Percentiles rank a stretch among this genome's conserved stretches.
Evolutionary conservation across 2,329 filamentous ascomycete species (phyloP).

Genomic region (Aspergillus brunneoviolaceus): DNA sequence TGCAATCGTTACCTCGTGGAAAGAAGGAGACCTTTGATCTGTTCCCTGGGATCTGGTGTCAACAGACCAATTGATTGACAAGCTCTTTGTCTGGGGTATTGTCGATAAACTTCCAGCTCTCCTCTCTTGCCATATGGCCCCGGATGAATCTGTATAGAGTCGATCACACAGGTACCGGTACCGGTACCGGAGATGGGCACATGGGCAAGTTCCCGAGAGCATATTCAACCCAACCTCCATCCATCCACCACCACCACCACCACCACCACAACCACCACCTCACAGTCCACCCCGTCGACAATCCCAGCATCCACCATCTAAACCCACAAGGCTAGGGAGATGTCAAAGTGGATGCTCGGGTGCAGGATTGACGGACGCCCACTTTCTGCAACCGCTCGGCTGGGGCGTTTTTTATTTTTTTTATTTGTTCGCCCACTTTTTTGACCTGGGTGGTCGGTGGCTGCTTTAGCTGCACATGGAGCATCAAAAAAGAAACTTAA

Average conservation of each 20-base stretch:
- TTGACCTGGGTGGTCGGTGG: neutral
- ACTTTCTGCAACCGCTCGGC: conserved; percentile 19
- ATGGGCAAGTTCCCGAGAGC: neutral
- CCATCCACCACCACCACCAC: neutral
- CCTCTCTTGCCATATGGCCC: neutral
- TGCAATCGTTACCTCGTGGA: no score
- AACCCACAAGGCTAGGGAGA: neutral
- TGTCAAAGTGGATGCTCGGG: conserved; percentile 10
- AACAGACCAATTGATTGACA: no score
- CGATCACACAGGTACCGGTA: neutral
- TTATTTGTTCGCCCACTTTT: neutral
- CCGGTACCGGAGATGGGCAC: neutral
- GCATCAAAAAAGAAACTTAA: neutral
- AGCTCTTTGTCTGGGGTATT: neutral
- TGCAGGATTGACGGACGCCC: conserved; percentile 7
- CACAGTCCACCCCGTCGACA: neutral
- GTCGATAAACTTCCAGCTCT: neutral
- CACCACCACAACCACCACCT: neutral
- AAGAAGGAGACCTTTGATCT: neutral
- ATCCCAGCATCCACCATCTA: neutral
- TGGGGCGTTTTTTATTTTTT: conserved; percentile 12
- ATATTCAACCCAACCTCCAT: neutral
- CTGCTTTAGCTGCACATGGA: conserved; percentile 1
- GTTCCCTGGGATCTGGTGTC: neutral
- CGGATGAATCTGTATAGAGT: neutral